These are phyloP conservation scores for Nigrospora oryzae DNA, from an alignment of 2,329 filamentous ascomycete genomes.

Conservation along the genomic window DNA sequence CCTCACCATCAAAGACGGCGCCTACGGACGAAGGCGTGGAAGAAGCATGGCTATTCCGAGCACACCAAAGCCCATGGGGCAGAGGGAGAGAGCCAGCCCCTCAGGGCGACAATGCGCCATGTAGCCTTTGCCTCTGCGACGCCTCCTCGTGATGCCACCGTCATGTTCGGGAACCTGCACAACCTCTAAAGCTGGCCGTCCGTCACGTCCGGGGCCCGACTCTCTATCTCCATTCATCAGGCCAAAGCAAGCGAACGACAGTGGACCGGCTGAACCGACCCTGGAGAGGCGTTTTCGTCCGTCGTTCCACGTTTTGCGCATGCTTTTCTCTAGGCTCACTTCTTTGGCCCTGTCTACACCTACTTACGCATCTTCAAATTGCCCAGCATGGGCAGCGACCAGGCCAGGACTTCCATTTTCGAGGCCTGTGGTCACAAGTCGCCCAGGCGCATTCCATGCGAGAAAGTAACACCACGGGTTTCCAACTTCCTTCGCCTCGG, in stretches of 20 bases:
- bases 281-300: neutral
- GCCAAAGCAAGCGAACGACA: neutral
- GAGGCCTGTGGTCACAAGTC: conserved; percentile 2
- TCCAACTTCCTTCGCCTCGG: neutral
- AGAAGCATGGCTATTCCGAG: too few relatives aligned
- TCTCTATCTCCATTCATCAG: neutral
- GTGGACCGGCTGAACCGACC: neutral
- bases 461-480: neutral
- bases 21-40: too few relatives aligned
- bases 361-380: neutral
- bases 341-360: neutral
- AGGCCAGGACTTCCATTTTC: neutral
- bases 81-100: too few relatives aligned
- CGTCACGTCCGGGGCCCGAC: too few relatives aligned
- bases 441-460: neutral
- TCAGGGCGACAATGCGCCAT: too few relatives aligned
- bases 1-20: too few relatives aligned
- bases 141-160: too few relatives aligned
- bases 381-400: neutral
- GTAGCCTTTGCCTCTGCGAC: too few relatives aligned
- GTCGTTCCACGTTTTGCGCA: neutral
- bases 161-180: too few relatives aligned
- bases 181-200: too few relatives aligned
- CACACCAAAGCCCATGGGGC: too few relatives aligned
- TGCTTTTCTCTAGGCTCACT: neutral